phyloP scores from a whole-genome alignment of 768 basidiomycete species.

The Phallus indusiatus region DNA sequence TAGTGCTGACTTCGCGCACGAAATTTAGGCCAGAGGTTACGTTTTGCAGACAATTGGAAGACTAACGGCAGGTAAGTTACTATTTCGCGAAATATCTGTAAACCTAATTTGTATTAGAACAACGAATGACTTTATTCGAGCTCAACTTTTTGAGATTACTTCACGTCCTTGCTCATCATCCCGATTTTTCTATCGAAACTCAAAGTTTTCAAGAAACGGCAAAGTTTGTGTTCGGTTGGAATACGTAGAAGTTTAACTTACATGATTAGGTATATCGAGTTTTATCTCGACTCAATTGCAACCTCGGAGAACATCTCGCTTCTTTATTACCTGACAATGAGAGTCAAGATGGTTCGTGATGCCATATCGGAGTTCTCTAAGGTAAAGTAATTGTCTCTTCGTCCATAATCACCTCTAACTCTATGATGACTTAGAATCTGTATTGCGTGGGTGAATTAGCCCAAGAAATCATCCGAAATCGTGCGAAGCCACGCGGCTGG shows the following conservation, averaged over 20 bases:
- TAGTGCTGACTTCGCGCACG: neutral
- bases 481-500: conserved; percentile 57
- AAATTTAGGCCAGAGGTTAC: conserved; percentile 13
- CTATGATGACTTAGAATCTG: conserved; percentile 49
- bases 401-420: neutral
- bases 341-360: conserved; percentile 83
- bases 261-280: conserved; percentile 66
- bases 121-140: conserved; percentile 64
- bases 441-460: conserved; percentile 85
- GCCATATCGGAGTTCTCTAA: conserved; percentile 57
- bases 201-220: conserved; percentile 71
- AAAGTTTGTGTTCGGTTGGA: conserved; percentile 42
- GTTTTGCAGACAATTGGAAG: conserved; percentile 7
- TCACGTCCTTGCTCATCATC: conserved; percentile 87
- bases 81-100: conserved; percentile 3
- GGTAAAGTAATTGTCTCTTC: conserved; percentile 29
- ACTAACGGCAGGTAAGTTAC: conserved; percentile 11
- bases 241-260: conserved; percentile 3
- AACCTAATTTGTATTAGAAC: conserved; percentile 25
- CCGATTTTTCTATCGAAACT: conserved; percentile 66
- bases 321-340: conserved; percentile 71
- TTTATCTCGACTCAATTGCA: conserved; percentile 73
- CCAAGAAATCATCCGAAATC: conserved; percentile 71
- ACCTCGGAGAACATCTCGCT: conserved; percentile 77
- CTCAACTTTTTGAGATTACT: conserved; percentile 77